Percentiles rank a stretch among this genome's conserved stretches.
These are phyloP conservation scores for Elsinoe arachidis DNA, from an alignment of 2,329 filamentous ascomycete species.

Conservation along the genomic window DNA sequence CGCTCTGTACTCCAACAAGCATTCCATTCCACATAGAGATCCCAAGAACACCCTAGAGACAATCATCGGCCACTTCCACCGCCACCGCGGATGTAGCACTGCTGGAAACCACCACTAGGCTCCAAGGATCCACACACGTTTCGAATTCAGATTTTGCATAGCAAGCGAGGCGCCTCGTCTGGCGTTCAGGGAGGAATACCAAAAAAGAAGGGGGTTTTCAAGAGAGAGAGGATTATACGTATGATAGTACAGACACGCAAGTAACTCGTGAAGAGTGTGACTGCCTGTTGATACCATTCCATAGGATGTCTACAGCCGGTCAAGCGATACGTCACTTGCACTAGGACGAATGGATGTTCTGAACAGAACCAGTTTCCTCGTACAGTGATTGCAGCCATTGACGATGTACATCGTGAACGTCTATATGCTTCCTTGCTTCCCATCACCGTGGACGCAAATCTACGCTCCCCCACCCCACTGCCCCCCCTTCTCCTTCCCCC, in stretches of 20 bases:
- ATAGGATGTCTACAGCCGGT: not conserved
- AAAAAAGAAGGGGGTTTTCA: not conserved
- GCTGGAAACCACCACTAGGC: too few species aligned
- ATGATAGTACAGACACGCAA: not conserved
- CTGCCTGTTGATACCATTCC: not conserved
- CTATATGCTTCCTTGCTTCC: too few species aligned
- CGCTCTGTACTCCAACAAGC: not conserved
- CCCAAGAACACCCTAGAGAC: too few species aligned
- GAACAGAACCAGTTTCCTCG: too few species aligned
- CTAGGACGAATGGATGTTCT: not conserved
- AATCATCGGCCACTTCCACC: too few species aligned
- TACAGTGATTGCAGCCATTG: not conserved
- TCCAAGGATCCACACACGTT: too few species aligned
- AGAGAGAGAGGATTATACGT: not conserved
- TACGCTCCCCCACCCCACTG: not conserved
- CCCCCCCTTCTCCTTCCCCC: constrained; percentile 9
- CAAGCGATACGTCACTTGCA: not conserved
- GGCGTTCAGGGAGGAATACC: constrained; percentile 5
- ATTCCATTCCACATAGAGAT: too few species aligned
- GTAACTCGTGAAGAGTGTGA: not conserved
- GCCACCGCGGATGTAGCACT: too few species aligned
- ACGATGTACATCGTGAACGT: not conserved
- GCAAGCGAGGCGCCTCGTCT: constrained; percentile 2
- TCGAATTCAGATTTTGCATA: not conserved
- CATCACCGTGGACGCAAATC: not conserved